These are phyloP conservation scores for Coniophora puteana DNA, from an alignment of 1,284 basidiomycete genomes.

Conservation along the genomic window DNA sequence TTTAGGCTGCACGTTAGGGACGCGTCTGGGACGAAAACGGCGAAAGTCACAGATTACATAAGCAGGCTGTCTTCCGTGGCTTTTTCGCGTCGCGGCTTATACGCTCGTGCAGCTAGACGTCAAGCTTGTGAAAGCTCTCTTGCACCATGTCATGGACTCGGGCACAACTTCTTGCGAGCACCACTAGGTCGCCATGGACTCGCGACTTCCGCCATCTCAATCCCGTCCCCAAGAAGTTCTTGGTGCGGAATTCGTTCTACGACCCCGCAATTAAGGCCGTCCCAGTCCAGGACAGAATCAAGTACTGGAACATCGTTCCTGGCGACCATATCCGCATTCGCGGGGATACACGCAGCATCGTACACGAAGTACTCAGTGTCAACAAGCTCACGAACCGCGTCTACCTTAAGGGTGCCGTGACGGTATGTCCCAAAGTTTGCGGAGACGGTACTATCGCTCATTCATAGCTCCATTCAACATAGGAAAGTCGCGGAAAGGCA, in stretches of 20 bases:
- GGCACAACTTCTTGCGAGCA: slow-evolving; percentile 39
- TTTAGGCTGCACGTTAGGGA: too few species aligned
- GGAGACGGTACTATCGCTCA: slow-evolving; percentile 6
- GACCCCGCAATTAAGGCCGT: slow-evolving; percentile 45
- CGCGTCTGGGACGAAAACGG: too few species aligned
- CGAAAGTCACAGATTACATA: too few species aligned
- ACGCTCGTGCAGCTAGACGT: too few species aligned
- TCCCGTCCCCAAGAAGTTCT: slow-evolving; percentile 45
- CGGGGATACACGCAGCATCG: slow-evolving; percentile 53
- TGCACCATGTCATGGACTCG: slow-evolving; percentile 33
- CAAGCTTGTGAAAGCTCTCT: too few species aligned
- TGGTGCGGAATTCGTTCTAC: slow-evolving; percentile 26
- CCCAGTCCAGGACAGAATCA: slow-evolving; percentile 65
- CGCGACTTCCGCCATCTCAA: slow-evolving; percentile 63
- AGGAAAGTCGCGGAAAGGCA: slow-evolving; percentile 26
- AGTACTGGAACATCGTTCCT: slow-evolving; percentile 82
- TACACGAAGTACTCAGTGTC: slow-evolving; percentile 69
- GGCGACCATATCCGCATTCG: slow-evolving; percentile 74
- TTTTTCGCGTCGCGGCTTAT: too few species aligned
- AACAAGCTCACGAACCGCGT: slow-evolving; percentile 72
- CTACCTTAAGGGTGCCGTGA: slow-evolving; percentile 53
- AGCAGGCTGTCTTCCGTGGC: too few species aligned
- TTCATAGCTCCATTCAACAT: slow-evolving; percentile 9
- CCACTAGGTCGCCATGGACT: slow-evolving; percentile 53
- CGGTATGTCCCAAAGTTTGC: slow-evolving; percentile 36